Evolutionary conservation across 495 filamentous ascomycete species (phyloP).

Genomic region (Cryomyces minteri): DNA sequence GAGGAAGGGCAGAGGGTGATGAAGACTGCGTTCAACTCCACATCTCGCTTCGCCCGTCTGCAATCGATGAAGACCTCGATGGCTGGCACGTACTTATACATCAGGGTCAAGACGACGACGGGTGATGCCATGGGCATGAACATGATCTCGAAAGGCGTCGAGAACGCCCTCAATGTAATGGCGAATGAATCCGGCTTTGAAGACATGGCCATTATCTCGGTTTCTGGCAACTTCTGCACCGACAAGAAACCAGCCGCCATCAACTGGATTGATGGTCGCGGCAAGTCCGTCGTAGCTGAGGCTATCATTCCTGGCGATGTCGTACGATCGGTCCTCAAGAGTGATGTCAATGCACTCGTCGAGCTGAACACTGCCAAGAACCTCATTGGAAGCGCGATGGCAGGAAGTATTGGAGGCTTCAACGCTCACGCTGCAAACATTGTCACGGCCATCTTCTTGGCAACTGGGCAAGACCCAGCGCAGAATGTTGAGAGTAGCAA

Average conservation of each 20-base stretch:
- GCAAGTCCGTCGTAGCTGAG: conserved; percentile 92
- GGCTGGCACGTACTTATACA: conserved; percentile 87
- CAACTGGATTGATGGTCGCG: conserved; percentile 98
- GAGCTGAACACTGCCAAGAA: conserved; percentile 92
- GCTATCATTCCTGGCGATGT: conserved; percentile 87
- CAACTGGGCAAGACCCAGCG: conserved; percentile 93
- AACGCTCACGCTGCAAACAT: conserved; percentile 98
- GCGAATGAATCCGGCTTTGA: conserved; percentile 73
- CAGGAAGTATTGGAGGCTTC: conserved; percentile 86
- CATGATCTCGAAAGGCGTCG: conserved; percentile 99
- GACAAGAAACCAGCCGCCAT: conserved; percentile 97
- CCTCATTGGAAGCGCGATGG: conserved; percentile 94
- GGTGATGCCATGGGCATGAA: conserved; percentile 99
- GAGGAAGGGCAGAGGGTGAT: conserved; percentile 64
- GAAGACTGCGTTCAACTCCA: conserved; percentile 87
- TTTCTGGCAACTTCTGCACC: conserved; percentile 95
- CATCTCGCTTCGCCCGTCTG: conserved; percentile 80
- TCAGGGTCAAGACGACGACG: conserved; percentile 95
- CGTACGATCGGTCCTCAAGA: conserved; percentile 78
- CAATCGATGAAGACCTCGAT: conserved; percentile 84
- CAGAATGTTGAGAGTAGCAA: conserved; percentile 95
- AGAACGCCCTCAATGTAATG: conserved; percentile 86
- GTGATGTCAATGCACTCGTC: conserved; percentile 73
- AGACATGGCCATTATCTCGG: conserved; percentile 87
- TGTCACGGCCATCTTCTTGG: conserved; percentile 89